These are phyloP conservation scores for Thermothelomyces thermophilus DNA, from an alignment of 2,329 filamentous ascomycete species.

Conservation along the genomic window DNA sequence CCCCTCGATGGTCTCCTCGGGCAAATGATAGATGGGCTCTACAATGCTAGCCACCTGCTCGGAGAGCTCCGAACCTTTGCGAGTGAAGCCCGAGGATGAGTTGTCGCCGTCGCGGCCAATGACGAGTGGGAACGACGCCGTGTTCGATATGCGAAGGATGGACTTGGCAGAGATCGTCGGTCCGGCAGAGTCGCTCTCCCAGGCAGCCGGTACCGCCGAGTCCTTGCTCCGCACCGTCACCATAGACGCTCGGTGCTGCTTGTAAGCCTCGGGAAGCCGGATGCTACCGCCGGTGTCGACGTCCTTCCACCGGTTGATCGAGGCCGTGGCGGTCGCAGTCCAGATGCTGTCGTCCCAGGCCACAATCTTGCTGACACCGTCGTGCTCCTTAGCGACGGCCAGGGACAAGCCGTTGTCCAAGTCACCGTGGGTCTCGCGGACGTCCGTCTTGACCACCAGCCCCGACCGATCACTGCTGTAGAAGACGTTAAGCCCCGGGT, in stretches of 20 bases:
- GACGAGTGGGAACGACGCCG: conserved; percentile 62
- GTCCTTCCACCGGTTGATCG: conserved; percentile 86
- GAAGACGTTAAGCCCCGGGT: conserved; percentile 79
- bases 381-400: conserved; percentile 87
- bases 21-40: conserved; percentile 60
- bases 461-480: conserved; percentile 93
- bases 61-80: conserved; percentile 53
- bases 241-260: conserved; percentile 43
- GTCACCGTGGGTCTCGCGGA: conserved; percentile 63
- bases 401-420: conserved; percentile 85
- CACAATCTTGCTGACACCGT: conserved; percentile 64
- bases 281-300: conserved; percentile 72
- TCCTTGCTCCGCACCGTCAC: conserved; percentile 31
- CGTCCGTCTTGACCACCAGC: conserved; percentile 92
- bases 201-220: conserved; percentile 13
- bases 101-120: conserved; percentile 46
- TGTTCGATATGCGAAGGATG: conserved; percentile 76
- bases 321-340: conserved; percentile 85
- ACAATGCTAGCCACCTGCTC: conserved; percentile 42
- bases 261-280: conserved; percentile 52
- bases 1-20: conserved; percentile 81
- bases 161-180: conserved; percentile 71
- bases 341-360: conserved; percentile 72
- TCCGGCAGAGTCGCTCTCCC: conserved; percentile 34
- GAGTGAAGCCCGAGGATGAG: conserved; percentile 36